Base-by-base conservation (phyloP, 2,329 filamentous ascomycete species). In the Aspergillus melleus region DNA sequence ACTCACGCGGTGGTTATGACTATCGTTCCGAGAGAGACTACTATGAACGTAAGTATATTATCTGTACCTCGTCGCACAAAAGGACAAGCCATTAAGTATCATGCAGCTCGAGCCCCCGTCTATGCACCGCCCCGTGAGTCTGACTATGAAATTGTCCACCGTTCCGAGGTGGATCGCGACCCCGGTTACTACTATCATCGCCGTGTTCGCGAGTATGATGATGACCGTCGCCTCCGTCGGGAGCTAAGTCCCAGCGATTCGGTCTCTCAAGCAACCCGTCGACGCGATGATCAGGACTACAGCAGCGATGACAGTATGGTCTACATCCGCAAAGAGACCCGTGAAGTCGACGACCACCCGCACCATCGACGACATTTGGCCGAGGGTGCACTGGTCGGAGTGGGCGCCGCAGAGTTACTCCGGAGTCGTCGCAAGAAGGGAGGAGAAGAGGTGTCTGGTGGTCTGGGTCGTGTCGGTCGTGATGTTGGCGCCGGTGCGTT, bases 141-240 rank as follows among this genome's bases (percentile, higher is more conserved):
- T 26, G 81, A 84, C 46, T 88, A 85, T 64, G 84, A 87, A 60
- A 76, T 87, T 56, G 78, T 87, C 60, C 84, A 86, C 65, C 84
- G 84, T 42, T 78, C 84, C 24, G 84, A 87, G 62, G 74, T 80
- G 24, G 75, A 79, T n/a, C 72, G 81, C 58, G 84, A 87, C 42
- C 82, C 86, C 55, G 84, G 86, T 60, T 87, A 87, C 69, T 87
- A 86, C 68, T 87, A 87, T 68, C 83, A 87, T 66, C 82, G 84
- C 58, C 77, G 81, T 47, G 75, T 83, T 49, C 80, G 82, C 57
- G 83, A 86, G 68, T 77, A 84, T 46, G 83, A 85, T 59, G 78
- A 81, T 29, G 79, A 81, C 57, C 78, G 79, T 58, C 73, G 74
- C 62, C 68, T 73, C 58, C 72, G 79, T 22, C 79, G 76, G 55